Base-by-base conservation (phyloP, 441 rosid species). In the Hura crepitans region DNA sequence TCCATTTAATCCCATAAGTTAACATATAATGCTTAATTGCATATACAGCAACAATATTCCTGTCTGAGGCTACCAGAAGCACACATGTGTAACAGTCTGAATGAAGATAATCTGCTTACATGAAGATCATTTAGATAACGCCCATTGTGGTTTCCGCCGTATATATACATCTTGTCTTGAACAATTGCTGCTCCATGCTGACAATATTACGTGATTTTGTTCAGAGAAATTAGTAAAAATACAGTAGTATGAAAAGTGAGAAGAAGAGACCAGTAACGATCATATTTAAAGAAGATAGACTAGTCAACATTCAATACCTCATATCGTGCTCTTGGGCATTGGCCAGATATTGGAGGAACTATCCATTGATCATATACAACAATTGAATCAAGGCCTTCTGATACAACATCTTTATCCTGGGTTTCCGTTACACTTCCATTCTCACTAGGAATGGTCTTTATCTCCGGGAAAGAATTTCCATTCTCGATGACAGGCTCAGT, bases 121-220 rank as follows among this genome's bases (percentile, higher is more conserved):
- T 90, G 88, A 73, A 96, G 90, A 85, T 93, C 98, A 77, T 82
- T 86, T 65, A 93, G 97, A 83, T 93, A 93, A 49, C 97, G 97
- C 18, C 99, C 99, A 78, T 96, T 96, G 75, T 93, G 99, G 81
- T 93, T 96, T 81, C 99, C 99, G 68, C 98, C 99, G 76, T 76
- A 87, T 65, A 93, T 59, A 76, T 96, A 96, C 99, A 96, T 91
- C 81, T 86, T 89, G 75, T 96, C 97, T 78, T 89, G 92, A 81
- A 96, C 68, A 73, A 88, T 86, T 67, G 89, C 94, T 72, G 96
- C 97, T 69, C 91, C 99, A 76, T 96, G 99, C 99, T 96, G 88
- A 65, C 77, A 76, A 72, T 51, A 73, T 25, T 43, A 81, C 64
- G 45, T 63, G 28, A 33, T 22, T 46, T 65, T 60, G 62, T 60